A percentile compares a stretch with the other conserved stretches of the same genome.
Conservation (phyloP, 2,329 filamentous ascomycete genomes). For the Botryotinia globosa region DNA sequence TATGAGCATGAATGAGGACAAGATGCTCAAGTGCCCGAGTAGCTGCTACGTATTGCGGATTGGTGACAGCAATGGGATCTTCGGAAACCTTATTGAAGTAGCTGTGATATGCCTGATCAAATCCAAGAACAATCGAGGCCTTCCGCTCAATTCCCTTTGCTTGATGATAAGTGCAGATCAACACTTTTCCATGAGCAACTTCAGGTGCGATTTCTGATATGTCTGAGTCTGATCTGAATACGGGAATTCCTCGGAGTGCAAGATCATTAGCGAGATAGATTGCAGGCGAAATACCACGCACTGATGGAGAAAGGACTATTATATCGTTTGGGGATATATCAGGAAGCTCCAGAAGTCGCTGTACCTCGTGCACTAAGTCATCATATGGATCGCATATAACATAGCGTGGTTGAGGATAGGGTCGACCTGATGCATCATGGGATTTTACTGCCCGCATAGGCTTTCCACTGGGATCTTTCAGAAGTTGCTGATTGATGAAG, state of each 20-base stretch:
- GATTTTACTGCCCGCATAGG: slow-evolving; percentile 15
- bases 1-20: slow-evolving; percentile 8
- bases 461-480: not conserved
- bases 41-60: slow-evolving; percentile 18
- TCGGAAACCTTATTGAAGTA: not conserved
- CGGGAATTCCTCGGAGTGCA: slow-evolving; percentile 3
- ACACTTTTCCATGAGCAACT: slow-evolving; percentile 7
- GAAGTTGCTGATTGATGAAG: slow-evolving; percentile 17
- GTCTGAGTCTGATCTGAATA: slow-evolving; percentile 19
- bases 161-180: slow-evolving; percentile 17
- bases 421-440: slow-evolving; percentile 6
- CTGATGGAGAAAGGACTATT: slow-evolving; percentile 15
- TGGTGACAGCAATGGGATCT: slow-evolving; percentile 15
- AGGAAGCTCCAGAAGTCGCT: not conserved
- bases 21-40: slow-evolving; percentile 16
- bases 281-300: not conserved
- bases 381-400: slow-evolving; percentile 10
- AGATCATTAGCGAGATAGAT: slow-evolving; percentile 11
- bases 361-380: slow-evolving; percentile 11
- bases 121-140: slow-evolving; percentile 9
- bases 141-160: slow-evolving; percentile 16
- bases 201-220: slow-evolving; percentile 9
- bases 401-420: slow-evolving; percentile 11
- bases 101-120: slow-evolving; percentile 7
- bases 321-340: slow-evolving; percentile 1